A percentile compares a stretch with the other conserved stretches of the same genome.
Evolutionary conservation across 1,284 basidiomycete species (phyloP).

Genomic region (Gomphus bonarii): DNA sequence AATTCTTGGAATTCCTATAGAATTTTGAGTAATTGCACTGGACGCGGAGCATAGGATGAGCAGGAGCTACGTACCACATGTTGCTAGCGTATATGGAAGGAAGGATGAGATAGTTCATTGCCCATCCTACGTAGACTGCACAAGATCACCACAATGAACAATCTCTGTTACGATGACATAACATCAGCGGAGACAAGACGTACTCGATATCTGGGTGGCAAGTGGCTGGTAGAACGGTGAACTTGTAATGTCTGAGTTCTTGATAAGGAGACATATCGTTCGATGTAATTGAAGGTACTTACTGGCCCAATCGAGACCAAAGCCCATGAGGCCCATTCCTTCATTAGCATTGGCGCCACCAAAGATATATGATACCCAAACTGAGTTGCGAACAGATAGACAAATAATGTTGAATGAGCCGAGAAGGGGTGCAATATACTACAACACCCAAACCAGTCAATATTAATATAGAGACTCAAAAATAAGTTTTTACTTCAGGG

Average conservation of each 20-base stretch:
- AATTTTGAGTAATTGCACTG: background rate
- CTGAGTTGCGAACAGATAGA: slow-evolving; percentile 14
- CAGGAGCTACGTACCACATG: slow-evolving; percentile 21
- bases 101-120: slow-evolving; percentile 6
- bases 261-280: background rate
- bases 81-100: slow-evolving; percentile 19
- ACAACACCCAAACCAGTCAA: slow-evolving; percentile 13
- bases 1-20: slow-evolving; percentile 19
- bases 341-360: slow-evolving; percentile 29
- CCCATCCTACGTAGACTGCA: slow-evolving; percentile 7
- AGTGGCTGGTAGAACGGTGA: slow-evolving; percentile 6
- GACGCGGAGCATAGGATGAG: background rate
- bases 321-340: slow-evolving; percentile 30
- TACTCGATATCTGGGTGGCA: slow-evolving; percentile 7
- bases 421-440: slow-evolving; percentile 12
- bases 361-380: slow-evolving; percentile 14
- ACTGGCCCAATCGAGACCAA: slow-evolving; percentile 11
- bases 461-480: background rate
- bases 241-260: slow-evolving; percentile 4
- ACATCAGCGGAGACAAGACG: background rate
- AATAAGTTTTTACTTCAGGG: slow-evolving; percentile 13
- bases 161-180: background rate
- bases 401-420: slow-evolving; percentile 17
- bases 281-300: background rate
- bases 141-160: background rate